A percentile compares a stretch with the other conserved stretches of the same genome.
These are phyloP conservation scores for Starmerella lactis-condensi DNA, from an alignment of 805 yeast genomes.

Conservation along the genomic window DNA sequence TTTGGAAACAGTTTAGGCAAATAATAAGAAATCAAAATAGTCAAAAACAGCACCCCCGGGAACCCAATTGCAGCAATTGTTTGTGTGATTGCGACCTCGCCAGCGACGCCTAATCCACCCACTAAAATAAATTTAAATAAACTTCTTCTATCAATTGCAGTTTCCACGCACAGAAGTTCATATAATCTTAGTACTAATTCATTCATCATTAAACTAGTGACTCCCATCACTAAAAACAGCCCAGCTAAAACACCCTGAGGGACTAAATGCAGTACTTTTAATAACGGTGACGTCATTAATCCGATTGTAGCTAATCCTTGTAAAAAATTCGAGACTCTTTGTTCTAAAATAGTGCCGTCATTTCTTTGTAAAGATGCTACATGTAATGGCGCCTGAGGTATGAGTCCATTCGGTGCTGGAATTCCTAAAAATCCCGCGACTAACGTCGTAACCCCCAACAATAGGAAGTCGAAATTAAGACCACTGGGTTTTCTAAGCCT, in stretches of 20 bases:
- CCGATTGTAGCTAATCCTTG: constrained; percentile 76
- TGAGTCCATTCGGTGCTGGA: constrained; percentile 91
- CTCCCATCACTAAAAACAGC: constrained; percentile 81
- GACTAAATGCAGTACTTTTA: constrained; percentile 59
- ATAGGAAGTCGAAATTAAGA: constrained; percentile 80
- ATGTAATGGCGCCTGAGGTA: constrained; percentile 94
- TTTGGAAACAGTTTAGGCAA: constrained; percentile 51
- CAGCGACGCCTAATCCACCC: constrained; percentile 50
- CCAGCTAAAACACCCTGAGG: constrained; percentile 93
- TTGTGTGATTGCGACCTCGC: constrained; percentile 69
- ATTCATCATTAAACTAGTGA: constrained; percentile 54
- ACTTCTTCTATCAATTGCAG: constrained; percentile 10
- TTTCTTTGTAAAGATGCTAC: constrained; percentile 57
- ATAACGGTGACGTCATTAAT: constrained; percentile 75
- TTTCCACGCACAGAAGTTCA: constrained; percentile 30
- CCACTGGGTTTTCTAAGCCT: constrained; percentile 73
- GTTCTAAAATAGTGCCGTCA: constrained; percentile 56
- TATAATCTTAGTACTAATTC: constrained; percentile 44
- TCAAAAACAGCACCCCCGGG: constrained; percentile 58
- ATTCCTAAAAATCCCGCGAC: constrained; percentile 72
- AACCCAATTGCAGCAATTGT: constrained; percentile 88
- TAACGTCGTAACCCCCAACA: constrained; percentile 75
- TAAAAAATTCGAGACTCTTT: constrained; percentile 60
- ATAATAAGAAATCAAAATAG: constrained; percentile 43
- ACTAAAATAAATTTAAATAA: constrained; percentile 38